Evolutionary conservation across 345 rosid species (phyloP).

Genomic region (Sapria himalayana): DNA sequence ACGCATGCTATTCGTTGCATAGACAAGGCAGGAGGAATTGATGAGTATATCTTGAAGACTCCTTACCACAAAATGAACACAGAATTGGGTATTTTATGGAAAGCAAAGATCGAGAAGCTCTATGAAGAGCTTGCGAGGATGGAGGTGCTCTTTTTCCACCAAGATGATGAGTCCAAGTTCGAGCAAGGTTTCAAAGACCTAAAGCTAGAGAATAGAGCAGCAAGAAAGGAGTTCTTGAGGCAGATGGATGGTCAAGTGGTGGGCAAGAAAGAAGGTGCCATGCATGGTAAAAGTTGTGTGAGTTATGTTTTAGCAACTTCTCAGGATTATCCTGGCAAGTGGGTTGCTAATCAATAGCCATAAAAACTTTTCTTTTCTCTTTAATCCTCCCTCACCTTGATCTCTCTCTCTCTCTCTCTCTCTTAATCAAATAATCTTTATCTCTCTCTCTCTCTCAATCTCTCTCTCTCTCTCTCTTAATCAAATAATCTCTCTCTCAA

Average conservation of each 20-base stretch:
- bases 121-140: constrained; percentile 66
- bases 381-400: too few relatives aligned
- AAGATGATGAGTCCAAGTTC: constrained; percentile 54
- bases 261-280: constrained; percentile 9
- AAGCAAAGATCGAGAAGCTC: constrained; percentile 69
- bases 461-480: too few relatives aligned
- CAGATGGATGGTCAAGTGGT: constrained; percentile 19
- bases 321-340: constrained; percentile 5
- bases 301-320: constrained; percentile 6
- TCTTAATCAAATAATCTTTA: too few relatives aligned
- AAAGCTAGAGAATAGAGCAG: constrained; percentile 39
- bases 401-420: too few relatives aligned
- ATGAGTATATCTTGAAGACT: constrained; percentile 80
- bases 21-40: constrained; percentile 95
- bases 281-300: constrained; percentile 4
- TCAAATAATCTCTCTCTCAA: too few relatives aligned
- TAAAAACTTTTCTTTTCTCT: too few relatives aligned
- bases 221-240: constrained; percentile 48
- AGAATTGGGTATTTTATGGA: constrained; percentile 79
- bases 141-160: constrained; percentile 54
- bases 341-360: constrained; percentile 9
- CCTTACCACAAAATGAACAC: constrained; percentile 94
- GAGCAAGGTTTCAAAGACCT: constrained; percentile 62
- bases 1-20: constrained; percentile 91
- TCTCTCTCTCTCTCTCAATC: too few relatives aligned